phyloP scores from a whole-genome alignment of 331 rosid genomes.

The Spiraea crenata region DNA sequence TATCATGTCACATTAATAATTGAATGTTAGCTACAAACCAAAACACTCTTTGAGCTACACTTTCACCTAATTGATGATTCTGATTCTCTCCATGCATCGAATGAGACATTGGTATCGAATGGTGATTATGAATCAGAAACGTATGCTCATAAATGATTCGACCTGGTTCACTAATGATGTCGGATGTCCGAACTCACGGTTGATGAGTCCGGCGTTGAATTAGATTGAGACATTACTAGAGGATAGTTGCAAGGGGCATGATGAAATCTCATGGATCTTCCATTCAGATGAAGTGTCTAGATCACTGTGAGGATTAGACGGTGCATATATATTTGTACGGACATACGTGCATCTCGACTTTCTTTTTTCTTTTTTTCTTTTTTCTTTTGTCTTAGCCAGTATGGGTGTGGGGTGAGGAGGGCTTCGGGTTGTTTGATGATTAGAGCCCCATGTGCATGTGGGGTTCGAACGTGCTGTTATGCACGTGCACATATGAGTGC shows the following conservation, averaged over 20 bases:
- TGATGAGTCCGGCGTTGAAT: too few species aligned
- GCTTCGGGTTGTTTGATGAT: constrained; percentile 44
- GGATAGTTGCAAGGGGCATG: constrained; percentile 8
- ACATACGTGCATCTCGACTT: background rate
- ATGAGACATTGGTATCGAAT: too few species aligned
- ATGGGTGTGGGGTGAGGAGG: constrained; percentile 62
- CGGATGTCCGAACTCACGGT: too few species aligned
- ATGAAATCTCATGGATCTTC: constrained; percentile 19
- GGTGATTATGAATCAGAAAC: too few species aligned
- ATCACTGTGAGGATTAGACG: constrained; percentile 30
- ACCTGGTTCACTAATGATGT: too few species aligned
- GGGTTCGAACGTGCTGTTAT: constrained; percentile 39
- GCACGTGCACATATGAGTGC: constrained; percentile 70
- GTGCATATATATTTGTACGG: constrained; percentile 35
- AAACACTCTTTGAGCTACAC: too few species aligned
- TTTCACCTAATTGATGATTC: too few species aligned
- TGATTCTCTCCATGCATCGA: too few species aligned
- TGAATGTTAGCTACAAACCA: too few species aligned
- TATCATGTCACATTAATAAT: too few species aligned
- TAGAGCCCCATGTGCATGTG: constrained; percentile 74
- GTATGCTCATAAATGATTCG: too few species aligned
- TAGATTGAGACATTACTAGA: background rate
- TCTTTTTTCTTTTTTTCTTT: too few species aligned
- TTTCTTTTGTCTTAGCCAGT: constrained; percentile 22
- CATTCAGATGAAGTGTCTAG: constrained; percentile 38